phyloP scores from a whole-genome alignment of 2,329 filamentous ascomycete species.

The Trichoderma oligosporum region DNA sequence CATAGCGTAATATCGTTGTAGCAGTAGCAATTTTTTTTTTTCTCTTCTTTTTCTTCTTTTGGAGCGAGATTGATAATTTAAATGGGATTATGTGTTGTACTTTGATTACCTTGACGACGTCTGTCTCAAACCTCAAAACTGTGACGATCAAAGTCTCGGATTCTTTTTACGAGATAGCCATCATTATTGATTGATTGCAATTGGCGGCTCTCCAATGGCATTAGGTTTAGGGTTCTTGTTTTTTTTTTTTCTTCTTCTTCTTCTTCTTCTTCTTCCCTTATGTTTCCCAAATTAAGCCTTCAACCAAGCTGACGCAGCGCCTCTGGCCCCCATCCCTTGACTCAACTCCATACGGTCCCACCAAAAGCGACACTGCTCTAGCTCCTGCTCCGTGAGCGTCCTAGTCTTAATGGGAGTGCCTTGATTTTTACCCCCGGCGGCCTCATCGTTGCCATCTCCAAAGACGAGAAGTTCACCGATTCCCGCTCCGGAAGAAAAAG shows the following conservation, averaged over 20 bases:
- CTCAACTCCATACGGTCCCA: slow-evolving; percentile 47
- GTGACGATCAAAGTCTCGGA: no score
- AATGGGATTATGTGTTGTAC: background rate
- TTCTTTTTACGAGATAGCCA: background rate
- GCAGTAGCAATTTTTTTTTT: background rate
- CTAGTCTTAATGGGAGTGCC: slow-evolving; percentile 45
- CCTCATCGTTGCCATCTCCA: slow-evolving; percentile 57
- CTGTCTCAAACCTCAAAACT: no score
- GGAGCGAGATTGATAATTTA: background rate
- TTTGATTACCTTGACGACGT: background rate
- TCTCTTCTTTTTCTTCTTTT: background rate
- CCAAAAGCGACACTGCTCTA: slow-evolving; percentile 57
- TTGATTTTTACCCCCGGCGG: slow-evolving; percentile 33
- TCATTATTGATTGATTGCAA: background rate
- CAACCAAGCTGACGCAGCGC: slow-evolving; percentile 8
- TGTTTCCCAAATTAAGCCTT: background rate
- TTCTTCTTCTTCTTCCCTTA: background rate
- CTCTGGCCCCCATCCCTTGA: slow-evolving; percentile 26
- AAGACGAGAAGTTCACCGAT: slow-evolving; percentile 50
- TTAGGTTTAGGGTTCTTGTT: no score
- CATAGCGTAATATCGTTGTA: no score
- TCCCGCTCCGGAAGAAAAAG: slow-evolving; percentile 23
- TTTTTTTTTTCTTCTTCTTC: background rate
- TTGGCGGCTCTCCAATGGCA: background rate
- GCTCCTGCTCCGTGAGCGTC: slow-evolving; percentile 42